Percentiles rank a stretch among this genome's conserved stretches.
Conservation (phyloP, 441 rosid genomes). For the Flueggea neowawraea region DNA sequence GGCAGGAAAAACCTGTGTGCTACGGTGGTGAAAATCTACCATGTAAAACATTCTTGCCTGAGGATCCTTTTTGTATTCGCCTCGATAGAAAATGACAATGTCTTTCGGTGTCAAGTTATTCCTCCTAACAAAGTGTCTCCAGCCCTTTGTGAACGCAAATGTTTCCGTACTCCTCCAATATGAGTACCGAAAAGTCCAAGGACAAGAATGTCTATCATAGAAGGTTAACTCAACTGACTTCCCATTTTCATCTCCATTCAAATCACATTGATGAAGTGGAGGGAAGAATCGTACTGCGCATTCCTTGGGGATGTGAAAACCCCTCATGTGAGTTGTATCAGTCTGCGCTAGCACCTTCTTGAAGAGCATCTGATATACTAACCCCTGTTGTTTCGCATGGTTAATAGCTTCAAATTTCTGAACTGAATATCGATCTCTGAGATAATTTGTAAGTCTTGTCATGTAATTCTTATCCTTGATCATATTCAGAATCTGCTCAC, state of each 20-base stretch:
- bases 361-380: constrained; percentile 14
- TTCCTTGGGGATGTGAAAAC: constrained; percentile 23
- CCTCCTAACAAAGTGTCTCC: constrained; percentile 24
- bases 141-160: constrained; percentile 23
- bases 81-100: constrained; percentile 18
- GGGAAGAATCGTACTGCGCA: constrained; percentile 18
- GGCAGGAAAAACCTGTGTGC: background rate
- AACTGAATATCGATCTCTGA: constrained; percentile 2
- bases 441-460: constrained; percentile 4
- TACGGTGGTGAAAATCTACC: constrained; percentile 13
- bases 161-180: constrained; percentile 25
- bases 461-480: constrained; percentile 16
- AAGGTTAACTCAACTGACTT: constrained; percentile 15
- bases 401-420: background rate
- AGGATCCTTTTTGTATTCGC: constrained; percentile 6
- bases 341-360: constrained; percentile 17
- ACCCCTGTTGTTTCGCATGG: background rate
- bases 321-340: constrained; percentile 15
- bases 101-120: constrained; percentile 23
- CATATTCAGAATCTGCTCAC: constrained; percentile 15
- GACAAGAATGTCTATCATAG: constrained; percentile 16
- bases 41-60: constrained; percentile 13
- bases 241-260: constrained; percentile 3
- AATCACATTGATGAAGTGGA: background rate
- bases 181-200: constrained; percentile 26